phyloP scores from a whole-genome alignment of 1,284 basidiomycete species.

The Fomitopsis schrenkii region DNA sequence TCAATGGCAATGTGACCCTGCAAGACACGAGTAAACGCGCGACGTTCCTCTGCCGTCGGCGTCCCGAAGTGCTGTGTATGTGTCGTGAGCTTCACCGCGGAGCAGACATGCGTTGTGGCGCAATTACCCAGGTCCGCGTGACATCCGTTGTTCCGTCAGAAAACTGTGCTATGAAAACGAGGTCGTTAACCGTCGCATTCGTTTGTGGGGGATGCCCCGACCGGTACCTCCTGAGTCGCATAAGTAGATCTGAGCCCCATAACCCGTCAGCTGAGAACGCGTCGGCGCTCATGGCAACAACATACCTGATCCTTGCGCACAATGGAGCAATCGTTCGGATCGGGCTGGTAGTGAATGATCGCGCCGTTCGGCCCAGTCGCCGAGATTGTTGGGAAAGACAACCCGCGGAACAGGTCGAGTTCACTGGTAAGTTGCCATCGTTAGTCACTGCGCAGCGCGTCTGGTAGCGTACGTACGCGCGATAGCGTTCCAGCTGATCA shows the following conservation, averaged over 20 bases:
- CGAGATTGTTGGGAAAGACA: constrained; percentile 93
- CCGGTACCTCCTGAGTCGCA: constrained; percentile 86
- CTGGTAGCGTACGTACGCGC: constrained; percentile 55
- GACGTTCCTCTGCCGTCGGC: constrained; percentile 79
- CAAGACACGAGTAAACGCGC: constrained; percentile 90
- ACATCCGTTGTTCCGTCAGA: constrained; percentile 94
- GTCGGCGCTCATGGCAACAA: neutral
- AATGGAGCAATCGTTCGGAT: constrained; percentile 67
- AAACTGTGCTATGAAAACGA: constrained; percentile 63
- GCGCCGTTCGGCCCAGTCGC: constrained; percentile 87
- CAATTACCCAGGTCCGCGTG: constrained; percentile 78
- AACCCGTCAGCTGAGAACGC: neutral
- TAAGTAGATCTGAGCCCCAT: constrained; percentile 67
- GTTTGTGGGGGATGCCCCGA: neutral
- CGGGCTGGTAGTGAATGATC: constrained; percentile 92
- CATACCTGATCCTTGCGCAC: constrained; percentile 72
- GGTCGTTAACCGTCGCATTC: neutral
- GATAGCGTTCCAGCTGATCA: constrained; percentile 72
- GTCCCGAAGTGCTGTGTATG: constrained; percentile 79
- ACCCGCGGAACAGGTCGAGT: constrained; percentile 76
- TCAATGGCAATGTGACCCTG: constrained; percentile 97
- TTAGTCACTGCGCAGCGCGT: neutral
- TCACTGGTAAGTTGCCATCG: constrained; percentile 39
- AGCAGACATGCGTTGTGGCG: neutral
- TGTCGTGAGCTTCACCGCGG: neutral